Evolutionary conservation across 495 filamentous ascomycete species (phyloP), one percentile per base, ranked within the genome.

Genomic region (Aspergillus homomorphus): DNA sequence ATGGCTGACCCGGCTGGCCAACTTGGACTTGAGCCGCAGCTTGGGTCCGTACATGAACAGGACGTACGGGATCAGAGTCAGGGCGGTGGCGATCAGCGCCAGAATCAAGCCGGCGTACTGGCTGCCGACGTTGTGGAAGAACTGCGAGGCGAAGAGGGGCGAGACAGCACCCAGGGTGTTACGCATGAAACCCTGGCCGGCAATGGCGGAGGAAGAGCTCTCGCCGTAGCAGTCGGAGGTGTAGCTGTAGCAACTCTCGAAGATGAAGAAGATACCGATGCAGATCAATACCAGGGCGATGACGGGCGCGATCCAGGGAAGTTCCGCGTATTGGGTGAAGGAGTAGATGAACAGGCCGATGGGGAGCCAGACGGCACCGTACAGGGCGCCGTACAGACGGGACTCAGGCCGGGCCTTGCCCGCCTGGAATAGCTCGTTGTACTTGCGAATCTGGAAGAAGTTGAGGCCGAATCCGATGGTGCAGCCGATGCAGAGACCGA

Each of bases 301-400:
- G 6, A 77, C 71, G 4, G 88, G 87, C 0, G 84, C 89, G 48
- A 83, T 79, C 88, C 87, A 91, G 59, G 54, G 73, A 0, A 91
- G 73, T 3, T 66, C 61, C 14, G 77, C 71, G 69, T 87, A 91
- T 7, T 85, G 88, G 1, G 86, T 82, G 87, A 89, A 91, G 48
- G 84, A 87, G 75, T 91, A 92, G 67, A 91, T 88, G 75, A 91
- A 91, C 1, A 90, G 74, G 28, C 87, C 87, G 53, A 88, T 72
- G 1, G 87, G 87, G 59, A 82, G 82, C 86, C 86, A 91, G 77
- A 89, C 87, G 26, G 82, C 38, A 77, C 73, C 74, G 86, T 84
- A 60, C 80, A 84, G 14, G 79, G 87, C 46, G 80, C 88, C 56
- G 77, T 80, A 70, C 79, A 87, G 68, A 79, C 79, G 74, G 82